Conservation (phyloP, 2,329 filamentous ascomycete genomes). For the Zopfia rhizophila region DNA sequence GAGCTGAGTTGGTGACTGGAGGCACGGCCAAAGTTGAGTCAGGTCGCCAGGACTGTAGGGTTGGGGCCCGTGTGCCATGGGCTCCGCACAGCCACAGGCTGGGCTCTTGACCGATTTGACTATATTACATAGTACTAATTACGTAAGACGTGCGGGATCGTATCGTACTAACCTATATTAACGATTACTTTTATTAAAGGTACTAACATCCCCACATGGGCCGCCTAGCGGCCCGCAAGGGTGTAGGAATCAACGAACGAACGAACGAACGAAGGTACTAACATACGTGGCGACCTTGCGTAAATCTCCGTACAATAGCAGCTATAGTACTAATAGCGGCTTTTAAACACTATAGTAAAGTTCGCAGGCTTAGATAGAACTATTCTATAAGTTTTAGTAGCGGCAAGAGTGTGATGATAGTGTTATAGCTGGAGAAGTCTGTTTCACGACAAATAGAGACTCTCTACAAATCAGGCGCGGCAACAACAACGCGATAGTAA, state of each 20-base stretch:
- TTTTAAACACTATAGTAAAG: constrained; percentile 6
- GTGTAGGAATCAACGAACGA: no score
- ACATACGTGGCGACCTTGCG: constrained; percentile 8
- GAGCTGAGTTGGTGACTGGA: constrained; percentile 3
- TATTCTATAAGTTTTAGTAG: constrained; percentile 4
- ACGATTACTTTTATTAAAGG: constrained; percentile 8
- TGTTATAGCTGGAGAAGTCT: constrained; percentile 6
- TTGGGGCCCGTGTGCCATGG: not conserved
- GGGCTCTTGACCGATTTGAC: not conserved
- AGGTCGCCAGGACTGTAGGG: constrained; percentile 1
- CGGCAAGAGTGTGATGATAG: constrained; percentile 9
- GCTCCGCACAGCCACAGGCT: constrained; percentile 1
- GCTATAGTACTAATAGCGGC: not conserved
- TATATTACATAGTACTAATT: constrained; percentile 1
- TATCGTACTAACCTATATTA: constrained; percentile 2
- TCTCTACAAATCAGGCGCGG: constrained; percentile 4
- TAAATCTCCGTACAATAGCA: constrained; percentile 15
- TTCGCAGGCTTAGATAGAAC: constrained; percentile 10
- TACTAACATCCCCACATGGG: no score
- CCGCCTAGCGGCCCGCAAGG: no score
- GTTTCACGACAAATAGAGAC: constrained; percentile 1
- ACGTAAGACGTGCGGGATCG: constrained; percentile 1
- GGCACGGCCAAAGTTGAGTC: constrained; percentile 2
- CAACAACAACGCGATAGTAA: constrained; percentile 5
- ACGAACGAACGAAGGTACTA: no score